phyloP scores from a whole-genome alignment of 805 yeast species.

The Candida xyloterini region DNA sequence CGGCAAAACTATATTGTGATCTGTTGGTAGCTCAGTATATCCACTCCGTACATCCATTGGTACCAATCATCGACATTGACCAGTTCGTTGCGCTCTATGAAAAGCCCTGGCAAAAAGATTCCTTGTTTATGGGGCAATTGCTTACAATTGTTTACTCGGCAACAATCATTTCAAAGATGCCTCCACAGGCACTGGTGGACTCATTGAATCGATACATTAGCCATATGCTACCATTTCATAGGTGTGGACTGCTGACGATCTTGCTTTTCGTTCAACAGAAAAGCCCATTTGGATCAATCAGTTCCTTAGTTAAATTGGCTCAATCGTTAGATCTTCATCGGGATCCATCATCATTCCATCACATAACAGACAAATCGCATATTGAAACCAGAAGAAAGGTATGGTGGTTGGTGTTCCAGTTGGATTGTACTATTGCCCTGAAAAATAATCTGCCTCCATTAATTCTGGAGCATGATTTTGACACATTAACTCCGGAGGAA shows the following conservation, averaged over 20 bases:
- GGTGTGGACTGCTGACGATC: neutral
- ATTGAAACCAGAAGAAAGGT: slow-evolving; percentile 52
- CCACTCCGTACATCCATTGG: slow-evolving; percentile 2
- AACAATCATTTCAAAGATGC: neutral
- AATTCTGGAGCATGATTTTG: slow-evolving; percentile 49
- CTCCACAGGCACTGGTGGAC: slow-evolving; percentile 1
- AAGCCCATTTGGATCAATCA: slow-evolving; percentile 48
- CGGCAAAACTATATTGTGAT: neutral
- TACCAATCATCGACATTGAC: neutral
- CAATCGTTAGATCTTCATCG: slow-evolving; percentile 53
- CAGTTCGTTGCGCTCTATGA: neutral
- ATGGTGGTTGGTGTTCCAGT: slow-evolving; percentile 67
- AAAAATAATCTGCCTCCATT: slow-evolving; percentile 54
- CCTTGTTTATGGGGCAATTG: neutral
- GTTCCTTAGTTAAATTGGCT: slow-evolving; percentile 53
- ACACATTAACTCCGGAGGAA: slow-evolving; percentile 52
- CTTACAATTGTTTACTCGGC: slow-evolving; percentile 1
- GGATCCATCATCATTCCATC: slow-evolving; percentile 53
- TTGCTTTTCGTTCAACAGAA: slow-evolving; percentile 3
- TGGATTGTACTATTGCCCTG: slow-evolving; percentile 55
- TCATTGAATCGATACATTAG: neutral
- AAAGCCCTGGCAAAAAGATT: neutral
- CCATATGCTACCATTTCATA: neutral
- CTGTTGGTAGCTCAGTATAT: neutral
- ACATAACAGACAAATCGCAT: slow-evolving; percentile 43